Evolutionary conservation across 169 alveolate species (phyloP), one percentile per base, ranked within the genome.

Genomic region (Plasmodium yoelii): DNA sequence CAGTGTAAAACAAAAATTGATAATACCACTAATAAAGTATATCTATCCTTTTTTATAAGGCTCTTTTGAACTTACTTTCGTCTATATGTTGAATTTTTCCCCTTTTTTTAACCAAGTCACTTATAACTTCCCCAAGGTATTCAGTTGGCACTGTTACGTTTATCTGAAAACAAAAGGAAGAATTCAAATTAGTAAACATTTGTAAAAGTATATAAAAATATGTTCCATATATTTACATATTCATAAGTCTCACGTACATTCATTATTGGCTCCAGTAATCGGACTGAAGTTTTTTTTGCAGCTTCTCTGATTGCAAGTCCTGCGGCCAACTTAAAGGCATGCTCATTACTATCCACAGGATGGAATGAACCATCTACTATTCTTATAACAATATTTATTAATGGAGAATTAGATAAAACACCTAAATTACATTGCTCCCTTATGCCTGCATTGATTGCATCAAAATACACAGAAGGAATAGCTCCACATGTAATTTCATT

Each of bases 191-290:
- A 12, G 39, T 9, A 63, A 26, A 63, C 15, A 12, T 10, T 0
- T 28, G 4, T 1, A 24, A 34, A 65, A 42, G 19, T 67, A 19
- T 44, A 18, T 10, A 67, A 44, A 67, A 1, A 39, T 8, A 61
- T 19, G 63, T 34, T 19, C 24, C 28, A 22, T 67, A 47, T 51
- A 61, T 61, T 9, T 10, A 9, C 12, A 6, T 10, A 19, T 42
- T 34, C 19, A 8, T 73, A 18, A 8, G 10, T 53, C 18, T 69
- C 42, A 19, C 42, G 6, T 82, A 95, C 97, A 80, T 92, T 95
- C 99, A 97, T 95, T 68, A 94, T 93, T 55, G 98, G 99, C 92
- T 96, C 98, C 67, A 97, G 84, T 46, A 97, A 94, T 34, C 86
- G 77, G 46, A 95, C 94, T 26, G 93, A 74, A 6, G 96, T 94